A percentile compares a stretch with the other conserved stretches of the same genome.
Conservation (phyloP, 2,329 filamentous ascomycete genomes). For the Epichloe gansuensis region DNA sequence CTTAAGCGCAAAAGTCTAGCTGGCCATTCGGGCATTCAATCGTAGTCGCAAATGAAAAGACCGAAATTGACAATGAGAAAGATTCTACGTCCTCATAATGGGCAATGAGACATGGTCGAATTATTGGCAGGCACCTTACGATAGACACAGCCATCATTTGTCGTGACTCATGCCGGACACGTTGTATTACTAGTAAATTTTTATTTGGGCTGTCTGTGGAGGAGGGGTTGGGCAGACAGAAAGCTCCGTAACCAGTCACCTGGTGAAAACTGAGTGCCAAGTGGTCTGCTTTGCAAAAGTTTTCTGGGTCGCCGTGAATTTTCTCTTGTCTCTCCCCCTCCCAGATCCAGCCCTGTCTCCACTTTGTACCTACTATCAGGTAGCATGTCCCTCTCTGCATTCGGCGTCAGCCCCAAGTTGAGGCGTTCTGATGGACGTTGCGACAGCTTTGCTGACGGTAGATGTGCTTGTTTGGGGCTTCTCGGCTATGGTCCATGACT, state of each 20-base stretch:
- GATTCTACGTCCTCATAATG: too few species aligned
- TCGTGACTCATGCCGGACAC: not conserved
- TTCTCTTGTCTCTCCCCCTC: slow-evolving; percentile 8
- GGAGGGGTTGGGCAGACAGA: slow-evolving; percentile 15
- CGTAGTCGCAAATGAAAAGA: too few species aligned
- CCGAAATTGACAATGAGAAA: too few species aligned
- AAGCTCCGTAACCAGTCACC: slow-evolving; percentile 6
- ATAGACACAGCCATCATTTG: not conserved
- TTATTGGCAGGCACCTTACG: too few species aligned
- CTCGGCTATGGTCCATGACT: too few species aligned
- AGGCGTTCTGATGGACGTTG: not conserved
- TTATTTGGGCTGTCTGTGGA: slow-evolving; percentile 14
- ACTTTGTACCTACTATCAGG: slow-evolving; percentile 17
- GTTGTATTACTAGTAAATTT: not conserved
- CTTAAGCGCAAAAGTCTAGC: too few species aligned
- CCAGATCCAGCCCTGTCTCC: slow-evolving; percentile 3
- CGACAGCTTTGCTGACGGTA: not conserved
- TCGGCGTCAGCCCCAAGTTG: not conserved
- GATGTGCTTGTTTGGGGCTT: not conserved
- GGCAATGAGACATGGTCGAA: too few species aligned
- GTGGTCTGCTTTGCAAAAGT: slow-evolving; percentile 6
- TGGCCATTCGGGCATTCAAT: too few species aligned
- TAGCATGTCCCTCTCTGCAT: slow-evolving; percentile 14
- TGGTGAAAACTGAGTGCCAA: not conserved
- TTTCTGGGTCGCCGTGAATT: slow-evolving; percentile 14